Base-by-base conservation (phyloP, 495 filamentous ascomycete genomes). In the Parathielavia appendiculata region DNA sequence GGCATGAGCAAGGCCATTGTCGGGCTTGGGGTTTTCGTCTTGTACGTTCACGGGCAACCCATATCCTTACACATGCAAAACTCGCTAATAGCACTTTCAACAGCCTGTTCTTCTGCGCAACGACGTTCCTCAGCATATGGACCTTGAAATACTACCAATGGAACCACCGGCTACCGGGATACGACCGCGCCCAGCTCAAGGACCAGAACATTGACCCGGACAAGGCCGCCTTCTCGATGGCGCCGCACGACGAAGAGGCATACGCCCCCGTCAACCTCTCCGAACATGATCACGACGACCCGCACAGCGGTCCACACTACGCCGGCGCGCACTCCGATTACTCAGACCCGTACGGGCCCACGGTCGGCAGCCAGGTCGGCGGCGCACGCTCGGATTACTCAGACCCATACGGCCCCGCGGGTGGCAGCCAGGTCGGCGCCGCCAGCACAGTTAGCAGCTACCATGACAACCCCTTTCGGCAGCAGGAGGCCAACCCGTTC, bases 21-120 rank as follows among this genome's bases (percentile, higher is more conserved):
- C n/a, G 89, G 83, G 16, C 74, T 96, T 20, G 90, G 84, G 1
- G 83, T 93, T 36, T 79, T 95, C 36, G 83, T 95, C 69, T 90
- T 84, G 91, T 96, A 81, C 44, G 84, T 77, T 22, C 39, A 34
- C 46, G 26, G 32, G 30, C 26, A 30, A 6, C 26, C 1, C 54
- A 5, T 14, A 3, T 5, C 22, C 23, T n/a, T 22, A 20, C 39
- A 30, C 26, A 30, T 30, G 14, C 19, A 16, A 39, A 38, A 41
- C 39, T 38, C 40, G 39, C 32, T 47, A 48, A 39, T 32, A 35
- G 39, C 32, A 6, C 4, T 14, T 23, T 22, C 41, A n/a, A 57
- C 61, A 96, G 90, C 71, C 69, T 96, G 35, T 79, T 88, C 62
- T 96, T 91, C 75, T 69, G 79, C 58, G 67, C 81, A 12, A 92